Conservation (phyloP, 345 rosid species). For the Angophora floribunda region DNA sequence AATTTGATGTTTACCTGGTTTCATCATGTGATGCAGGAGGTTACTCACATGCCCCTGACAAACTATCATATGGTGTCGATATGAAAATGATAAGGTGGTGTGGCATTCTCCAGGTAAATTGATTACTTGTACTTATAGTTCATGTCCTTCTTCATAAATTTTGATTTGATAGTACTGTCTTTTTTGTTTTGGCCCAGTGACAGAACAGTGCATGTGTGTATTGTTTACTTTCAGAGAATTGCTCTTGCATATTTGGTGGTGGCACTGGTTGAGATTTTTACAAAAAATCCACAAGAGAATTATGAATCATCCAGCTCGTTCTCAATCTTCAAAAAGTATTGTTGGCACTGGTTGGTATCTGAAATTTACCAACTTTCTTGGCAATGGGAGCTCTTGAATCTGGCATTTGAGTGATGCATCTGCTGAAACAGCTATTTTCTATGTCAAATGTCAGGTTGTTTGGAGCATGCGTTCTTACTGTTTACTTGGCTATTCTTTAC, state of each 20-base stretch:
- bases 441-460: constrained; percentile 44
- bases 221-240: constrained; percentile 45
- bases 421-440: neutral
- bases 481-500: constrained; percentile 49
- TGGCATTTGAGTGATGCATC: neutral
- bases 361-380: neutral
- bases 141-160: neutral
- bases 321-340: constrained; percentile 43
- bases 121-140: neutral
- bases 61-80: constrained; percentile 70
- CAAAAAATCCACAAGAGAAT: constrained; percentile 19
- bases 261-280: constrained; percentile 56
- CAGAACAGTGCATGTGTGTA: neutral
- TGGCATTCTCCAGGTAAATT: constrained; percentile 84
- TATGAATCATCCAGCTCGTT: constrained; percentile 20
- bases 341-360: constrained; percentile 63
- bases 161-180: neutral
- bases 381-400: neutral
- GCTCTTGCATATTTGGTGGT: constrained; percentile 73
- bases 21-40: constrained; percentile 42
- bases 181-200: neutral
- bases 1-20: neutral
- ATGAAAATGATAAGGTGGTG: constrained; percentile 65
- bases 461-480: constrained; percentile 36
- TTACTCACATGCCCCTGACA: constrained; percentile 81